Evolutionary conservation across 2,329 filamentous ascomycete genomes (phyloP).

Genomic region (Verticillium dahliae): DNA sequence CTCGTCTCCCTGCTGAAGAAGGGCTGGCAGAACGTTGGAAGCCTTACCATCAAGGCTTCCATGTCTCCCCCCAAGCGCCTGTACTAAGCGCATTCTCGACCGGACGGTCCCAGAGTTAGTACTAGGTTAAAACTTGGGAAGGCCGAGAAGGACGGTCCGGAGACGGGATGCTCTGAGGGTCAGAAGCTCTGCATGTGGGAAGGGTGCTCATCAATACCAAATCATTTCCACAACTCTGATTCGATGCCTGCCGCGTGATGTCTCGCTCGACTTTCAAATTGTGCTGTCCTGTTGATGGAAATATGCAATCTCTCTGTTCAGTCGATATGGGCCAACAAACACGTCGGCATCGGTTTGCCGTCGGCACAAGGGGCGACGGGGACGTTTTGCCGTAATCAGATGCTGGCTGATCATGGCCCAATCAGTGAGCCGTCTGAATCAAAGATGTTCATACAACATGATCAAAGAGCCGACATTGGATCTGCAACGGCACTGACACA

Average conservation of each 20-base stretch:
- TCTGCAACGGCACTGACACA: background rate
- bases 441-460: background rate
- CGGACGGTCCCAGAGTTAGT: background rate
- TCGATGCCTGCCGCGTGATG: background rate
- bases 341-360: background rate
- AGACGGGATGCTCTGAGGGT: background rate
- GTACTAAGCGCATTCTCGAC: slow-evolving; percentile 58
- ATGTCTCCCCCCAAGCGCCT: slow-evolving; percentile 98
- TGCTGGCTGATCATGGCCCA: background rate
- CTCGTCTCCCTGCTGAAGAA: slow-evolving; percentile 99
- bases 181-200: background rate
- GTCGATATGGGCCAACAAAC: background rate
- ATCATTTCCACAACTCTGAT: background rate
- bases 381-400: background rate
- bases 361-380: background rate
- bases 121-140: background rate
- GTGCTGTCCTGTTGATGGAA: background rate
- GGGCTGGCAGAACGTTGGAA: slow-evolving; percentile 99
- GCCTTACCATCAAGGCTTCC: slow-evolving; percentile 99
- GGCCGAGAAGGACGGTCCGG: background rate
- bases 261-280: background rate
- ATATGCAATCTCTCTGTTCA: too few species aligned
- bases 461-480: background rate
- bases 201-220: background rate
- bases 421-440: background rate